These are phyloP conservation scores for Fusarium sp. DNA, from an alignment of 2,329 filamentous ascomycete species.

Conservation along the genomic window DNA sequence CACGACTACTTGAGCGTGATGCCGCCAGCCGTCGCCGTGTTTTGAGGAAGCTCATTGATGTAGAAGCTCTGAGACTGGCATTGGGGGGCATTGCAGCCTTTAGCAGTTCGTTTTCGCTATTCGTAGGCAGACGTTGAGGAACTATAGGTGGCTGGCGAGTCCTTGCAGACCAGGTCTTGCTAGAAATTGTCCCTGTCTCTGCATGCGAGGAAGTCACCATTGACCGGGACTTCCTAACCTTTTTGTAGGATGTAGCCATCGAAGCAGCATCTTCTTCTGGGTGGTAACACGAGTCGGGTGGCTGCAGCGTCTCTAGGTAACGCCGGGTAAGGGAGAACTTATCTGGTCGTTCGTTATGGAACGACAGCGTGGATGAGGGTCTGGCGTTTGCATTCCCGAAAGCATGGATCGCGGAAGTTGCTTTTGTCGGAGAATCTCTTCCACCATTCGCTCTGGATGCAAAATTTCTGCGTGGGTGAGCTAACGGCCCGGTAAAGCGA, in stretches of 20 bases:
- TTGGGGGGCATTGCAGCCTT: neutral
- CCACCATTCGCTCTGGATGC: slow-evolving; percentile 45
- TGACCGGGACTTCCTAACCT: slow-evolving; percentile 64
- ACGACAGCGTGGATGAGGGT: slow-evolving; percentile 28
- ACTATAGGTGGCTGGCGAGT: slow-evolving; percentile 5
- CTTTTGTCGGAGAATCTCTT: slow-evolving; percentile 15
- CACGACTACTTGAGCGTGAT: slow-evolving; percentile 24
- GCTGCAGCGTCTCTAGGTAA: slow-evolving; percentile 40
- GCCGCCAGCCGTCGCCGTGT: slow-evolving; percentile 42
- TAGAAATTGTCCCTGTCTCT: slow-evolving; percentile 15
- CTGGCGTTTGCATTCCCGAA: slow-evolving; percentile 22
- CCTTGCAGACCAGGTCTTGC: slow-evolving; percentile 12
- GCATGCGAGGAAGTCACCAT: slow-evolving; percentile 54
- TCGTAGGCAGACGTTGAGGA: slow-evolving; percentile 8
- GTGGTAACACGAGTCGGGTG: slow-evolving; percentile 55
- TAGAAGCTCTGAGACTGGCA: slow-evolving; percentile 54
- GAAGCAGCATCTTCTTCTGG: slow-evolving; percentile 59
- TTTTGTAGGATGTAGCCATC: slow-evolving; percentile 58
- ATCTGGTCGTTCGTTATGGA: slow-evolving; percentile 5
- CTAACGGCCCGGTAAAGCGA: slow-evolving; percentile 57
- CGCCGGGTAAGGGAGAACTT: slow-evolving; percentile 33
- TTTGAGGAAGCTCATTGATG: slow-evolving; percentile 64
- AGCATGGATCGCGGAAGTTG: slow-evolving; percentile 2
- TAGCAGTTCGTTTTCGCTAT: slow-evolving; percentile 45
- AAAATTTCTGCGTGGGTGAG: slow-evolving; percentile 41